Base-by-base conservation (phyloP, 2,329 filamentous ascomycete genomes). In the Aureobasidium sp. region DNA sequence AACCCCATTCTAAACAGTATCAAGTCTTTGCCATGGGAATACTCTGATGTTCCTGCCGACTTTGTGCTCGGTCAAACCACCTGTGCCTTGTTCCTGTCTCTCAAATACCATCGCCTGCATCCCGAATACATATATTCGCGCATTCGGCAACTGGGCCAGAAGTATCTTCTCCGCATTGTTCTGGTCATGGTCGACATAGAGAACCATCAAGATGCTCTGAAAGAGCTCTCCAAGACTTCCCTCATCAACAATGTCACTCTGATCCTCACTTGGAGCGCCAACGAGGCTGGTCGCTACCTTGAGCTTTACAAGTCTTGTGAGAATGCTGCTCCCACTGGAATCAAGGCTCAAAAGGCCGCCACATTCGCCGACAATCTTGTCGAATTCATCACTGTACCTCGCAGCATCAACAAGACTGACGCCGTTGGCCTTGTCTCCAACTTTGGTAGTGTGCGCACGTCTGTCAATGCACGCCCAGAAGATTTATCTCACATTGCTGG, bases 41-140 rank as follows among this genome's bases (percentile, higher is more conserved):
- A 95, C 69, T 90, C 88, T 57, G 91, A 97, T 64, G 95, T 95
- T n/a, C 85, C 86, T 1, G 88, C 91, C 27, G 93, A 98, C 71
- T 98, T 94, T 68, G 85, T 91, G 7, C 76, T 97, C 42, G 91
- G 93, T 0, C 67, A 80, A 37, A 95, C 90, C 0, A 95, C 90
- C 6, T 95, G 91, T 64, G 90, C 88, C 0, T 77, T 98, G 4
- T 98, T 97, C 66, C 75, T 98, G 37, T 94, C 88, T 42, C 79
- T 98, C 52, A 98, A 97, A 70, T 98, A 98, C 70, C 93, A 98
- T 70, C 88, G 91, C 24, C 78, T 98, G 49, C 93, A 98, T 66
- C 93, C 93, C 1, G 93, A 98, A 70, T 98, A 98, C 74, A 89
- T 98, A 63, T 97, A 97, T 73, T 90, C 86, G 21, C 86, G 93